Conservation (phyloP, 2,329 filamentous ascomycete species). For the Didymella keratinophila region DNA sequence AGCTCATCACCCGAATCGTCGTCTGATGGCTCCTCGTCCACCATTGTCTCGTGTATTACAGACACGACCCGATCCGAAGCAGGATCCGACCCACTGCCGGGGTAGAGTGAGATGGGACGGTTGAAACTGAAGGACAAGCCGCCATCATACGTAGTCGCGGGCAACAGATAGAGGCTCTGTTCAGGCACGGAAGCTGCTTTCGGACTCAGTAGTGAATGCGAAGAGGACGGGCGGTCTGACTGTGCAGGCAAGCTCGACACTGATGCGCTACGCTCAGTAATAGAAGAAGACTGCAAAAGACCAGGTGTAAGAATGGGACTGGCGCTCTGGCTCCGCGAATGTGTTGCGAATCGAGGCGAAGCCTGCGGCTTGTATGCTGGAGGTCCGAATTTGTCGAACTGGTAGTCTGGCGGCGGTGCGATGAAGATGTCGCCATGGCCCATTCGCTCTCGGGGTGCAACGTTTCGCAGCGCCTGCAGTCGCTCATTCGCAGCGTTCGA, state of each 20-base stretch:
- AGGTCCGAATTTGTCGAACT: constrained; percentile 27
- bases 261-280: constrained; percentile 21
- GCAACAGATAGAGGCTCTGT: constrained; percentile 28
- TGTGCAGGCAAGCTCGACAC: constrained; percentile 21
- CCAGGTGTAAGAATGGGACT: constrained; percentile 29
- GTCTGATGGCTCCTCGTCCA: constrained; percentile 5
- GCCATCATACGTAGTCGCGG: constrained; percentile 35
- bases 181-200: constrained; percentile 25
- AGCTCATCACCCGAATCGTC: constrained; percentile 4
- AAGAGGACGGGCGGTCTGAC: constrained; percentile 14
- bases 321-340: constrained; percentile 34
- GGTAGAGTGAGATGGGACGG: constrained; percentile 17
- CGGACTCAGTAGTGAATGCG: neutral
- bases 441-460: constrained; percentile 44
- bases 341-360: constrained; percentile 24
- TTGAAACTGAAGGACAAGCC: constrained; percentile 19
- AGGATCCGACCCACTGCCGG: neutral
- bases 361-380: constrained; percentile 16
- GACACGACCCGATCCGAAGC: constrained; percentile 22
- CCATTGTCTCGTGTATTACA: constrained; percentile 14
- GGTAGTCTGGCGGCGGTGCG: constrained; percentile 46
- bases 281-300: constrained; percentile 30
- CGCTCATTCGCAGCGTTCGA: constrained; percentile 45
- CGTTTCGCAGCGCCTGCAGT: constrained; percentile 39
- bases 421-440: constrained; percentile 47